Conservation (phyloP, 805 yeast species). For the Maudiozyma turicensis region DNA sequence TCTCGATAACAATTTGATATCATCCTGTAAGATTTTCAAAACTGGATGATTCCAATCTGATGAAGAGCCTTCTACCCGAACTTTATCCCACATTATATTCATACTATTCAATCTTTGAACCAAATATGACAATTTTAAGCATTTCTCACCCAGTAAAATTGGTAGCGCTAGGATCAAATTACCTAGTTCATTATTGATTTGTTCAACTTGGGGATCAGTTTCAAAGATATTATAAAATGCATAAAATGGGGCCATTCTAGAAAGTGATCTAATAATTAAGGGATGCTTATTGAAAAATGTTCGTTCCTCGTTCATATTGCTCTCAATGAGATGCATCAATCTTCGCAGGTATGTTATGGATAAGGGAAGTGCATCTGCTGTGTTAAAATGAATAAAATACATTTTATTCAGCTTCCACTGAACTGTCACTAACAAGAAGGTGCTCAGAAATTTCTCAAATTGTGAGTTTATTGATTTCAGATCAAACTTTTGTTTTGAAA, state of each 20-base stretch:
- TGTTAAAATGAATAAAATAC: conserved; percentile 17
- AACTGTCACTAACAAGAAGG: conserved; percentile 12
- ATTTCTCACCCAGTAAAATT: conserved; percentile 8
- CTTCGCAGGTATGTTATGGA: conserved; percentile 11
- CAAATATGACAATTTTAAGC: conserved; percentile 7
- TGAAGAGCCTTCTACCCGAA: conserved; percentile 14
- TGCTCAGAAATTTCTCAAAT: conserved; percentile 19
- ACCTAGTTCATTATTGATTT: conserved; percentile 14
- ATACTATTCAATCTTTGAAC: conserved; percentile 15
- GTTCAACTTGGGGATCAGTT: conserved; percentile 8
- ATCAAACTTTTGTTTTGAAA: conserved; percentile 1
- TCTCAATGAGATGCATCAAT: conserved; percentile 15
- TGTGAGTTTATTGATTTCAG: conserved; percentile 10
- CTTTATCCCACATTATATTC: conserved; percentile 16
- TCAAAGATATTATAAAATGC: conserved; percentile 19
- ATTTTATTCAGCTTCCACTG: conserved; percentile 24
- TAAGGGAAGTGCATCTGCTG: conserved; percentile 12
- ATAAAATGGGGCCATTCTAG: conserved; percentile 19
- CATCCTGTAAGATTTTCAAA: conserved; percentile 19
- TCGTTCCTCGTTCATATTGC: conserved; percentile 10
- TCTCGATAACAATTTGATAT: conserved; percentile 10
- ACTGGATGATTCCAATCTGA: conserved; percentile 20
- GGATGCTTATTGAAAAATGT: conserved; percentile 19
- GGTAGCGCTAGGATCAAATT: conserved; percentile 15
- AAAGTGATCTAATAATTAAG: conserved; percentile 12